Evolutionary conservation across 2,329 filamentous ascomycete species (phyloP).

Genomic region (Verticillium alfalfae): DNA sequence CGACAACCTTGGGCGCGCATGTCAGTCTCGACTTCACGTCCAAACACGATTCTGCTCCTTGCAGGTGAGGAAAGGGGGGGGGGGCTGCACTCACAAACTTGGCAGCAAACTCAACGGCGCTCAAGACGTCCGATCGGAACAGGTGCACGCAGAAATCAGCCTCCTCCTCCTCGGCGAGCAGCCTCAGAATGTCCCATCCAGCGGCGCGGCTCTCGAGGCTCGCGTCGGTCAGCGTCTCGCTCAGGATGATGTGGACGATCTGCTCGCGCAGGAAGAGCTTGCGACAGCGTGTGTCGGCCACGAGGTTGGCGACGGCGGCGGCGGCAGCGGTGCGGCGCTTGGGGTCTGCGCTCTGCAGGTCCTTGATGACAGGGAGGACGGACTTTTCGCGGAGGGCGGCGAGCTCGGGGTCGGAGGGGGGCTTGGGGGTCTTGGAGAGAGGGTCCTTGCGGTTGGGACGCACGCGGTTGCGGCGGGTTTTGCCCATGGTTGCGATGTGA

Average conservation of each 20-base stretch:
- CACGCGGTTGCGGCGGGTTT: slow-evolving; percentile 49
- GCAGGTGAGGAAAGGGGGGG: slow-evolving; percentile 6
- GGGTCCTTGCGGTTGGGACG: slow-evolving; percentile 47
- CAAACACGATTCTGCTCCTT: too few species aligned
- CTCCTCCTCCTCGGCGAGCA: slow-evolving; percentile 58
- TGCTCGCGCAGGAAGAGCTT: slow-evolving; percentile 63
- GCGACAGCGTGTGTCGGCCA: slow-evolving; percentile 55
- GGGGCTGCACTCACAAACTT: slow-evolving; percentile 36
- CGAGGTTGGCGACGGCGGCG: slow-evolving; percentile 53
- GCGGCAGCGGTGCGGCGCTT: slow-evolving; percentile 56
- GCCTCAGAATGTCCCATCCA: slow-evolving; percentile 62
- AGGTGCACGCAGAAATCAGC: slow-evolving; percentile 62
- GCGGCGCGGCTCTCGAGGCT: slow-evolving; percentile 58
- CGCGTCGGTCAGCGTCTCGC: slow-evolving; percentile 58
- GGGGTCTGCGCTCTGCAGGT: slow-evolving; percentile 53
- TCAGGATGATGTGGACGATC: slow-evolving; percentile 57
- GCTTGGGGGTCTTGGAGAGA: slow-evolving; percentile 52
- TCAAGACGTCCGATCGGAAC: slow-evolving; percentile 55
- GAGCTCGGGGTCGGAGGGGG: slow-evolving; percentile 57
- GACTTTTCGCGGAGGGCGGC: slow-evolving; percentile 56
- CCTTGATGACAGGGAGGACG: slow-evolving; percentile 57
- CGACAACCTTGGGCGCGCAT: slow-evolving; percentile 27
- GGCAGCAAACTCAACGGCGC: slow-evolving; percentile 52
- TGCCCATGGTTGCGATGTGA: slow-evolving; percentile 42
- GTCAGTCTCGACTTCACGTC: neutral